Conservation (phyloP, 176 grass and related monocot species). For the Tillandsia leiboldiana region DNA sequence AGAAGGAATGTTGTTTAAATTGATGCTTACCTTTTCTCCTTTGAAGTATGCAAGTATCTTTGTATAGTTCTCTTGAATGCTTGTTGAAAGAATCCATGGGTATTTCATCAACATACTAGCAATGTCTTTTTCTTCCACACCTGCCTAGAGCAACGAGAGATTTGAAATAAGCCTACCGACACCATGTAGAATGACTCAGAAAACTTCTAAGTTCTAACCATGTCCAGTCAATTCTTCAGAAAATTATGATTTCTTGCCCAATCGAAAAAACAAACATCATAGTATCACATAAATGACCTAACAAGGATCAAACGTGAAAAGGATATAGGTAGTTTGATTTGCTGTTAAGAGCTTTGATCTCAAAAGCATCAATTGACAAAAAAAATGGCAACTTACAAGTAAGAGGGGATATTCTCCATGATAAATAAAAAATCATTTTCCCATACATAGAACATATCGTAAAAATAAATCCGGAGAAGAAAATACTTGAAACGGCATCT, state of each 20-base stretch:
- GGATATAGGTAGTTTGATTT: too few species aligned
- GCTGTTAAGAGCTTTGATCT: too few species aligned
- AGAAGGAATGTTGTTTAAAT: background rate
- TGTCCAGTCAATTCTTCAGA: background rate
- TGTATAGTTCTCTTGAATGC: conserved; percentile 62
- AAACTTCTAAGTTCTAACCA: background rate
- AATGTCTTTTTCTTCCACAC: conserved; percentile 46
- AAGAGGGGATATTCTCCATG: too few species aligned
- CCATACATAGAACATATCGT: too few species aligned
- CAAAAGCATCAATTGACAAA: too few species aligned
- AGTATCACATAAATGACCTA: too few species aligned
- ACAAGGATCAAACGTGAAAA: too few species aligned
- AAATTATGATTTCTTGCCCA: background rate
- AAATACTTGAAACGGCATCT: background rate
- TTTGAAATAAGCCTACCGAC: conserved; percentile 1
- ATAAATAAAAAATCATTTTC: too few species aligned
- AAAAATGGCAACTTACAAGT: too few species aligned
- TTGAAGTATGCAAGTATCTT: conserved; percentile 49
- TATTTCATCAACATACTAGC: conserved; percentile 61
- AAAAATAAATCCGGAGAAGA: background rate
- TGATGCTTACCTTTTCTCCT: conserved; percentile 45
- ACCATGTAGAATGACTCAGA: background rate
- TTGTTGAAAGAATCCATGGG: conserved; percentile 84
- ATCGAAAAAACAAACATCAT: background rate
- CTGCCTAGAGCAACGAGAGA: conserved; percentile 52